Evolutionary conservation across 768 basidiomycete genomes (phyloP).

Genomic region (Stropharia rugosoannulata): DNA sequence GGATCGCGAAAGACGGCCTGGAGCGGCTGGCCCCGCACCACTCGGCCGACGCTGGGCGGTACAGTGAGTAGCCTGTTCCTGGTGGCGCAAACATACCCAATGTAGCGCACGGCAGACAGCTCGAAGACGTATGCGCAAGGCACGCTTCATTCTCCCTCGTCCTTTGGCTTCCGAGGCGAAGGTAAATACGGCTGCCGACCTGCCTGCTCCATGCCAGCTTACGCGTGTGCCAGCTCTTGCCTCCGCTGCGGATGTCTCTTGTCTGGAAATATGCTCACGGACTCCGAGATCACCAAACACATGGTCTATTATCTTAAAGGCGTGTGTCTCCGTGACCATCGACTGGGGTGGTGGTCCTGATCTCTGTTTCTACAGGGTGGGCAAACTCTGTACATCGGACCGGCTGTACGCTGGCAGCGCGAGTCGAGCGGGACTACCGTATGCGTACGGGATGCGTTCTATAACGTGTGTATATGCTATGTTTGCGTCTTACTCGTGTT

Average conservation of each 20-base stretch:
- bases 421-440: slow-evolving; percentile 79
- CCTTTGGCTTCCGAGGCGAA: slow-evolving; percentile 95
- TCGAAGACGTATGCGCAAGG: slow-evolving; percentile 65
- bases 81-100: not conserved
- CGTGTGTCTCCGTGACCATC: slow-evolving; percentile 20
- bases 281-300: slow-evolving; percentile 59
- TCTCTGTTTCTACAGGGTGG: slow-evolving; percentile 48
- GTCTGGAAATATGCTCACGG: slow-evolving; percentile 83
- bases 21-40: slow-evolving; percentile 45
- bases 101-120: slow-evolving; percentile 45
- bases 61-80: slow-evolving; percentile 52
- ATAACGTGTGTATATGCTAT: slow-evolving; percentile 56
- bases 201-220: slow-evolving; percentile 42
- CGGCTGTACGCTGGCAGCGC: slow-evolving; percentile 73
- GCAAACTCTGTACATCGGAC: slow-evolving; percentile 65
- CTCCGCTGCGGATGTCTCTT: slow-evolving; percentile 76
- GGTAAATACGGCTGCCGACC: slow-evolving; percentile 40
- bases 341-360: not conserved
- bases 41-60: slow-evolving; percentile 44
- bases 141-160: slow-evolving; percentile 50
- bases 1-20: slow-evolving; percentile 66
- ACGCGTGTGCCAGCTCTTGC: slow-evolving; percentile 39
- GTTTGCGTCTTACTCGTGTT: not conserved
- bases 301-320: slow-evolving; percentile 82
- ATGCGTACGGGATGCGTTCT: slow-evolving; percentile 86